phyloP scores from a whole-genome alignment of 2,329 filamentous ascomycete species.

The Cladosporium halotolerans region DNA sequence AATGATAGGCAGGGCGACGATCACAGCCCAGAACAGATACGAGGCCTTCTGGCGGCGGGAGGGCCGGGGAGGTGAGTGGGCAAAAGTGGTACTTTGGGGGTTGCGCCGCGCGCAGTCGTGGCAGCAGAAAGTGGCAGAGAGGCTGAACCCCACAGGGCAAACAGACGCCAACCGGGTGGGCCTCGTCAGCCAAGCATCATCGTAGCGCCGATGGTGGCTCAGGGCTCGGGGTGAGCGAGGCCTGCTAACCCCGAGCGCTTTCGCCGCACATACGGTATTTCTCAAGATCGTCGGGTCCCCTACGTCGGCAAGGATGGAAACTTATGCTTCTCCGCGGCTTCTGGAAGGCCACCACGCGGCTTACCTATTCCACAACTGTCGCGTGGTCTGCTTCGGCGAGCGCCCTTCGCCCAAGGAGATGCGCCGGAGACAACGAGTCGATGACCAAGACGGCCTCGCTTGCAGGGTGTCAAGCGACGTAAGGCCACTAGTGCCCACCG shows the following conservation, averaged over 20 bases:
- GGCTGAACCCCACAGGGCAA: background rate
- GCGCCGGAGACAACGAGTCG: background rate
- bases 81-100: background rate
- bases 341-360: background rate
- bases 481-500: background rate
- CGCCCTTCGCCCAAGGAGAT: too few relatives aligned
- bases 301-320: too few relatives aligned
- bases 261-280: too few relatives aligned
- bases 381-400: too few relatives aligned
- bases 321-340: background rate
- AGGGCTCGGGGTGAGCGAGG: slow-evolving; percentile 1
- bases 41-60: background rate
- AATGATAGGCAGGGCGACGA: slow-evolving; percentile 7
- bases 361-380: too few relatives aligned
- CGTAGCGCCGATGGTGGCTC: background rate
- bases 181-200: slow-evolving; percentile 9
- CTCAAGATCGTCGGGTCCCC: background rate
- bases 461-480: background rate
- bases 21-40: background rate
- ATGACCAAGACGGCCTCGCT: background rate
- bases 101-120: background rate
- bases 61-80: background rate
- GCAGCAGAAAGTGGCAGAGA: background rate
- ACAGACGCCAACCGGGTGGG: background rate
- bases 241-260: background rate